Evolutionary conservation across 2,329 filamentous ascomycete species (phyloP).

Genomic region (Alternaria incomplexa): DNA sequence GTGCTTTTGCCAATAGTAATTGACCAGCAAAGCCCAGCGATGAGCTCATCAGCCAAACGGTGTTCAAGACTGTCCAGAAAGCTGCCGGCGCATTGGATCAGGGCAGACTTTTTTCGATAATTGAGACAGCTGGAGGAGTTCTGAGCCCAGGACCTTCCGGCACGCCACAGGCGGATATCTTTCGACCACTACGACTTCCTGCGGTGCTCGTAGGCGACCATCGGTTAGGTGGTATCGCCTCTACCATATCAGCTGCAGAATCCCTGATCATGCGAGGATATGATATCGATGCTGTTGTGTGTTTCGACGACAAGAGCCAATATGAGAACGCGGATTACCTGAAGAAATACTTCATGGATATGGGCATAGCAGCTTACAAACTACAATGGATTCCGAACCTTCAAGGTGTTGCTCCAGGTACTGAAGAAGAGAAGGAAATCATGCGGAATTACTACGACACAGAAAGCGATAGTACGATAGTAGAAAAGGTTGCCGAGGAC

Average conservation of each 20-base stretch:
- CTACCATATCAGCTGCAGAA: conserved; percentile 81
- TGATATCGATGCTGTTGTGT: conserved; percentile 71
- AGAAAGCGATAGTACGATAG: conserved; percentile 44
- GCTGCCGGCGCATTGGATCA: conserved; percentile 11
- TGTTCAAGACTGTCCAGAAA: conserved; percentile 20
- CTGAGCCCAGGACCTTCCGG: conserved; percentile 80
- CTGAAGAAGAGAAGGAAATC: conserved; percentile 57
- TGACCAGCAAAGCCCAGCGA: conserved; percentile 31
- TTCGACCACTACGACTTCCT: conserved; percentile 74
- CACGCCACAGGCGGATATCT: conserved; percentile 77
- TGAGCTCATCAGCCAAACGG: conserved; percentile 23
- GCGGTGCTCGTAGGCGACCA: conserved; percentile 77
- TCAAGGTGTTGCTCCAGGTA: conserved; percentile 23
- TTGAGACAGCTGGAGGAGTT: conserved; percentile 84
- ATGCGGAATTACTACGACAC: conserved; percentile 70
- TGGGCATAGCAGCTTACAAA: conserved; percentile 61
- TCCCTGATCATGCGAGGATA: conserved; percentile 79
- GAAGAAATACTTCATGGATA: conserved; percentile 67
- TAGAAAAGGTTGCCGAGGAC: conserved; percentile 56
- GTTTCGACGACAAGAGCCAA: conserved; percentile 68
- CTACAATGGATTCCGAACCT: conserved; percentile 65
- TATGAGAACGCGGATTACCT: conserved; percentile 75
- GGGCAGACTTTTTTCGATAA: conserved; percentile 57
- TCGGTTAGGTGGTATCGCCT: conserved; percentile 78
- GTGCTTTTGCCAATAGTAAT: background rate